Conservation (phyloP, 371 early-diverging fungal genomes). For the Lichtheimia hyalospora region DNA sequence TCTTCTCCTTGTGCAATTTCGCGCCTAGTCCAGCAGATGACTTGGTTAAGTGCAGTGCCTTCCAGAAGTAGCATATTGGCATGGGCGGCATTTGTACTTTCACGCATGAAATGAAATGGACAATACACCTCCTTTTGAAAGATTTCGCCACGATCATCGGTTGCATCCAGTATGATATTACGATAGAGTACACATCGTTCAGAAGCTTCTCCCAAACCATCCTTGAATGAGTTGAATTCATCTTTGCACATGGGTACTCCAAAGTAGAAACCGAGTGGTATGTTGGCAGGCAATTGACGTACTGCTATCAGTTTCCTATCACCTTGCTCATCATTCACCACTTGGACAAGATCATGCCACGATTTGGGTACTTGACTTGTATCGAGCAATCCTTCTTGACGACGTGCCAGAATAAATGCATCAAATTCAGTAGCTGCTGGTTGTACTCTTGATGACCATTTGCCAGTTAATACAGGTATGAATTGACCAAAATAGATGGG, state of each 20-base stretch:
- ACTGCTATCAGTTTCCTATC: constrained; percentile 69
- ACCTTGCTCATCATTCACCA: constrained; percentile 22
- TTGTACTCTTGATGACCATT: neutral
- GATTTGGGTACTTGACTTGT: constrained; percentile 59
- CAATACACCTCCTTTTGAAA: constrained; percentile 68
- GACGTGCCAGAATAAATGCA: constrained; percentile 71
- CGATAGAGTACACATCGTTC: constrained; percentile 79
- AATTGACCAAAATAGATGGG: constrained; percentile 70
- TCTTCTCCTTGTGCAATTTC: constrained; percentile 75
- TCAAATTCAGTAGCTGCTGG: constrained; percentile 38
- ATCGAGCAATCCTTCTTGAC: constrained; percentile 46
- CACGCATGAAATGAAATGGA: constrained; percentile 86
- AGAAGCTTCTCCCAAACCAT: constrained; percentile 68
- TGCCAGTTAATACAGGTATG: constrained; percentile 15
- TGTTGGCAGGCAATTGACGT: constrained; percentile 66
- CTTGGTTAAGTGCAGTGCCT: constrained; percentile 76
- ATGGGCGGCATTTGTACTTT: constrained; percentile 15
- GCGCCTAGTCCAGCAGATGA: constrained; percentile 70
- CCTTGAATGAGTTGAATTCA: constrained; percentile 85
- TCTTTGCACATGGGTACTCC: constrained; percentile 92
- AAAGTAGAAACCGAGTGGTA: constrained; percentile 87
- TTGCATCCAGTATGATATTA: constrained; percentile 86
- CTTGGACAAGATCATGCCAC: constrained; percentile 51
- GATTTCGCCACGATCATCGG: constrained; percentile 72
- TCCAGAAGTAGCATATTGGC: constrained; percentile 74